Conservation (phyloP, 1,139 yeast species). For the Geotrichum candidum region DNA sequence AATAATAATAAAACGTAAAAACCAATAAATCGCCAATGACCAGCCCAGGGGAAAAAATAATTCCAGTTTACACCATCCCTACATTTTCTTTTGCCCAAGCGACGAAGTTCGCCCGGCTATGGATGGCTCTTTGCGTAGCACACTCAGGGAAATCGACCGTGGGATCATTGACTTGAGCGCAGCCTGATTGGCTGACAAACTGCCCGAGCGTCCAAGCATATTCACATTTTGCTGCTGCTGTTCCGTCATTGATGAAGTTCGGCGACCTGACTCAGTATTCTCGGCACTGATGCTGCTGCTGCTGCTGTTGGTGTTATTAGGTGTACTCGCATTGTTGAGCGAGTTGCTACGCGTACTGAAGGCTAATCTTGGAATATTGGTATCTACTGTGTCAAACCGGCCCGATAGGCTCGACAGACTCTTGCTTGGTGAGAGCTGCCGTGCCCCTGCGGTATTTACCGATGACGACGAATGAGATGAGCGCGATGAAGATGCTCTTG, state of each 20-base stretch:
- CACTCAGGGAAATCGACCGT: slow-evolving; percentile 4
- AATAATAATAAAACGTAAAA: no score
- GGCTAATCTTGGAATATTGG: background rate
- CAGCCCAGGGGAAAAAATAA: background rate
- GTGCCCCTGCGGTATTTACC: background rate
- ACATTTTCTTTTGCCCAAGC: background rate
- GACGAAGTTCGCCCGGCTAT: background rate
- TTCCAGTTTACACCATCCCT: background rate
- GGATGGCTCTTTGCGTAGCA: background rate
- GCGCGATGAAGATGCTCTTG: background rate
- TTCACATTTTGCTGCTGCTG: background rate
- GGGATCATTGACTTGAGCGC: slow-evolving; percentile 8
- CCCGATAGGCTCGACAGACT: background rate
- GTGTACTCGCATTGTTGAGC: background rate
- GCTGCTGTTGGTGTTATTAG: background rate
- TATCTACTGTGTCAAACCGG: background rate
- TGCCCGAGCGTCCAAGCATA: background rate
- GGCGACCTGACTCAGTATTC: background rate
- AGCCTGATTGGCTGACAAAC: background rate
- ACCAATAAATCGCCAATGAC: background rate
- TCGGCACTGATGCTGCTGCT: background rate
- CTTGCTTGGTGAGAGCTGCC: slow-evolving; percentile 4
- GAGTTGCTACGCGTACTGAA: background rate
- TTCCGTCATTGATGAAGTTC: background rate
- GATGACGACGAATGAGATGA: background rate